phyloP scores from a whole-genome alignment of 345 rosid species.

The Luvunga scandens region DNA sequence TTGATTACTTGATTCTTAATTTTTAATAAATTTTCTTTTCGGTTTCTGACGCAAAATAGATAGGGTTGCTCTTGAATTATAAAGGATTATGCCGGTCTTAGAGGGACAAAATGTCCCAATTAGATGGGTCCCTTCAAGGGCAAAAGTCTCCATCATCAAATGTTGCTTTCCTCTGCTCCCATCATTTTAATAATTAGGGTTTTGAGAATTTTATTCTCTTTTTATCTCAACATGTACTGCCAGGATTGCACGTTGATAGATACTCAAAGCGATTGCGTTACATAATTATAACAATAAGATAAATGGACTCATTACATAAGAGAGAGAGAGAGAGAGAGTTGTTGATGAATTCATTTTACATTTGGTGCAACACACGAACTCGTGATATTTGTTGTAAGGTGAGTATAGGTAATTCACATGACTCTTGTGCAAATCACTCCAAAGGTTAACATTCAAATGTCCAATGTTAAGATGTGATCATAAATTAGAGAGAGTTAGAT shows the following conservation, averaged over 20 bases:
- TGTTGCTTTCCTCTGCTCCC: conserved; percentile 18
- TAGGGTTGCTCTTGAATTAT: not conserved
- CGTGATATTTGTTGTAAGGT: not conserved
- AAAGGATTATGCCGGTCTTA: conserved; percentile 17
- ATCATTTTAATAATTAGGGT: conserved; percentile 12
- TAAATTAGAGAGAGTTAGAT: too few relatives aligned
- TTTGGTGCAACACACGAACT: not conserved
- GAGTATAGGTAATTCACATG: not conserved
- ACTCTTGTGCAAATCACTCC: not conserved
- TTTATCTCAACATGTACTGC: conserved; percentile 1
- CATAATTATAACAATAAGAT: not conserved
- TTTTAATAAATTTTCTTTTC: not conserved
- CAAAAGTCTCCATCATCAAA: conserved; percentile 14
- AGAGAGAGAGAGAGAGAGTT: too few relatives aligned
- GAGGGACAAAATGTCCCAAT: conserved; percentile 29
- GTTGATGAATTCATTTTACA: not conserved
- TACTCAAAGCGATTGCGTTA: not conserved
- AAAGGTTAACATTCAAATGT: too few relatives aligned
- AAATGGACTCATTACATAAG: not conserved
- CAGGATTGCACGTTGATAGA: conserved; percentile 13
- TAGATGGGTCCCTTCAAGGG: conserved; percentile 7
- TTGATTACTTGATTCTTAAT: not conserved
- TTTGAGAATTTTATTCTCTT: not conserved
- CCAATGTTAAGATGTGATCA: too few relatives aligned
- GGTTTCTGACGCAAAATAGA: conserved; percentile 2